Evolutionary conservation across 2,329 filamentous ascomycete genomes (phyloP), one percentile per base, ranked within the genome.

Genomic region (Fusarium fracticaudum): DNA sequence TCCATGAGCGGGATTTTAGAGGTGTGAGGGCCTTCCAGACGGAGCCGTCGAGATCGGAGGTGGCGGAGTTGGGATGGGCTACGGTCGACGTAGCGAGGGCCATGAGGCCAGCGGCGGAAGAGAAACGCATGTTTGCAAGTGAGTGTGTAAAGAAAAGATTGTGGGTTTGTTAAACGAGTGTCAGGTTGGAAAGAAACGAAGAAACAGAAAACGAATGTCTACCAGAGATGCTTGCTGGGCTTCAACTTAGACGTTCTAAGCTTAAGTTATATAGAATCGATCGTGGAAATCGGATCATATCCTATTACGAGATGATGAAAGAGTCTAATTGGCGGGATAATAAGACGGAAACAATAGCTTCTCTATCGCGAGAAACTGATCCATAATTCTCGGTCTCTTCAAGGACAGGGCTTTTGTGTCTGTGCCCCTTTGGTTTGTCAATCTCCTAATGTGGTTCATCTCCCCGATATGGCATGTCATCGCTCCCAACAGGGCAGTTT

Each of bases 41-140:
- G n/a, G 76, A 77, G 44, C 70, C 73, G 57, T 80, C 78, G n/a
- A 79, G 74, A 55, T 80, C 78, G 5, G 76, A 76, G 20, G 73
- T 61, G 45, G 77, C 75, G 43, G 77, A 59, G 57, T 57, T 48
- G 54, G 66, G 26, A 2, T 64, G 53, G 29, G 76, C 78, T 47
- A 68, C 66, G 55, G 75, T 68, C 29, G 74, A 77, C 45, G 78
- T 63, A 60, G 78, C 76, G 47, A 80, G 45, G 26, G 77, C 68
- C 57, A 76, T 61, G 24, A 79, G 24, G 24, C 70, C 44, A 13
- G 72, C 57, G 47, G 71, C 67, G 31, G 76, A 58, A 33, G 73
- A 66, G 67, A 78, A 76, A 64, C 72, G 78, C 79, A 37, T 37
- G 35, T 37, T 37, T 1, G 35, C 1, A 0, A 37, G 4, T 37